Evolutionary conservation across 768 basidiomycete genomes (phyloP).

Genomic region (Kondoa malvinella): DNA sequence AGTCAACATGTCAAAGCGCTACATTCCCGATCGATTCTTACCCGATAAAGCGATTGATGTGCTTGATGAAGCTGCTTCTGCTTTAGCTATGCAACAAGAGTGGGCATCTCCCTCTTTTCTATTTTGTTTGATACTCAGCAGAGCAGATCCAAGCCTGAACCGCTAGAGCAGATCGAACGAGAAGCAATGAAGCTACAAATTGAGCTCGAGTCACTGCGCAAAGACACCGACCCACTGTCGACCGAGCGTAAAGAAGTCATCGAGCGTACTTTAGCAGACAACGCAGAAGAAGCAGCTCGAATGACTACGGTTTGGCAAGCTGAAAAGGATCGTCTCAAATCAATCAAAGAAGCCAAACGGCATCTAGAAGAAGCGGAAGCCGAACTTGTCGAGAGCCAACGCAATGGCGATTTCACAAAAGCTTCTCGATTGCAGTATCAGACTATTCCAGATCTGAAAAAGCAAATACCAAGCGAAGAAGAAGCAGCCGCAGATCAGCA

Average conservation of each 20-base stretch:
- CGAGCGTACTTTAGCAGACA: slow-evolving; percentile 1
- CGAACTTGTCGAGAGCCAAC: slow-evolving; percentile 78
- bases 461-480: slow-evolving; percentile 29
- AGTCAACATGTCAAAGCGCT: slow-evolving; percentile 74
- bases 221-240: slow-evolving; percentile 38
- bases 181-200: slow-evolving; percentile 54
- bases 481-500: slow-evolving; percentile 14
- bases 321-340: slow-evolving; percentile 36
- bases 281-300: slow-evolving; percentile 33
- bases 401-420: slow-evolving; percentile 42
- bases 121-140: slow-evolving; percentile 37
- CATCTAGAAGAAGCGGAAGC: slow-evolving; percentile 74
- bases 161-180: slow-evolving; percentile 58
- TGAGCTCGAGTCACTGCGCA: slow-evolving; percentile 79
- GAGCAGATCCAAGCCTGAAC: slow-evolving; percentile 6
- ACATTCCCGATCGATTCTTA: slow-evolving; percentile 39
- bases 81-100: slow-evolving; percentile 76
- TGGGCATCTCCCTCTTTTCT: slow-evolving; percentile 71
- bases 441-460: slow-evolving; percentile 69
- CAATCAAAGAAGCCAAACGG: slow-evolving; percentile 55
- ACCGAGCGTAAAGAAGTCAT: slow-evolving; percentile 9
- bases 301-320: slow-evolving; percentile 68
- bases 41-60: slow-evolving; percentile 52
- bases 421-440: slow-evolving; percentile 77
- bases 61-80: slow-evolving; percentile 78